Conservation (phyloP, 2,329 filamentous ascomycete genomes). For the Aspergillus sp. region DNA sequence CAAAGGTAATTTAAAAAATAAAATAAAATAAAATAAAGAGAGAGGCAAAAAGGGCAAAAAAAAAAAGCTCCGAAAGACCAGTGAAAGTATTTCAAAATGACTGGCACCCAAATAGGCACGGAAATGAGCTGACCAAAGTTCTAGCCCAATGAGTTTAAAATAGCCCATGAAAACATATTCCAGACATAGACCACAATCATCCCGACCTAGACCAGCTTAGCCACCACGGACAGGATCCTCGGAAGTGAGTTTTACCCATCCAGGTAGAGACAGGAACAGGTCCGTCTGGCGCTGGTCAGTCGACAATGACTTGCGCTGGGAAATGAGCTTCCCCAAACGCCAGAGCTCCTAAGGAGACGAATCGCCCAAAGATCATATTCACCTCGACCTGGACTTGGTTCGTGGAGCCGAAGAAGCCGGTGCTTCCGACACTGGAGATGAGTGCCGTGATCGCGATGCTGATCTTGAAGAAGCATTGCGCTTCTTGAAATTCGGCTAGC, state of each 20-base stretch:
- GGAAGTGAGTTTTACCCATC: too few relatives aligned
- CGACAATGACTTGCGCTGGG: too few relatives aligned
- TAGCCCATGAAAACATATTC: background rate
- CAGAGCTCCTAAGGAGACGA: too few relatives aligned
- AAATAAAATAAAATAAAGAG: background rate
- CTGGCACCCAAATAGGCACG: background rate
- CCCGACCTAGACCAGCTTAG: too few relatives aligned
- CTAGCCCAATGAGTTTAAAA: background rate
- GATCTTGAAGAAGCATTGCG: slow-evolving; percentile 7
- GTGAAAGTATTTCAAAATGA: background rate
- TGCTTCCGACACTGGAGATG: background rate
- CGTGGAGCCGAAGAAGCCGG: background rate
- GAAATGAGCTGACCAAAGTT: background rate
- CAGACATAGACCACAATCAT: too few relatives aligned
- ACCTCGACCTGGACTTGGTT: background rate
- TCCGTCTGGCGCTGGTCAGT: too few relatives aligned
- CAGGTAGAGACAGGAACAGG: too few relatives aligned
- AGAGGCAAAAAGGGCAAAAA: background rate
- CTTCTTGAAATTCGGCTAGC: slow-evolving; percentile 7
- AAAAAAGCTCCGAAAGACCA: background rate
- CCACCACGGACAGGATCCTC: too few relatives aligned
- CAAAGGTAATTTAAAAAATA: background rate
- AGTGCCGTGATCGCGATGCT: slow-evolving; percentile 1
- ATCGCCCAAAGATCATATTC: too few relatives aligned
- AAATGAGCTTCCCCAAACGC: too few relatives aligned